Conservation (phyloP, 306 rosid species). For the Sophora flavescens region DNA sequence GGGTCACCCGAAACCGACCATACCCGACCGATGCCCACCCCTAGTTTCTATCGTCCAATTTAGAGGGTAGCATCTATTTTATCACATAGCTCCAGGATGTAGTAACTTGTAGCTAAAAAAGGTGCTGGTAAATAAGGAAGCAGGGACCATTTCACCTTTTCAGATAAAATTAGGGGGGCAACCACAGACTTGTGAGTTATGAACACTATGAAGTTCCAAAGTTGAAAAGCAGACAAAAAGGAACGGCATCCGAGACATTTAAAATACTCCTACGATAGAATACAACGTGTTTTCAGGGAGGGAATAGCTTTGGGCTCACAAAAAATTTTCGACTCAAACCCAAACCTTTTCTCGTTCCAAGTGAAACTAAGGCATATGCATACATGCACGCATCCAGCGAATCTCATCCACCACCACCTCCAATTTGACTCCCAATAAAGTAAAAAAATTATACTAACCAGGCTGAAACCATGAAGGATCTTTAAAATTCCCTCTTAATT, state of each 20-base stretch:
- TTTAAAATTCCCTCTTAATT: background rate
- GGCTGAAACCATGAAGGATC: constrained; percentile 19
- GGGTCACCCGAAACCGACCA: too few relatives aligned
- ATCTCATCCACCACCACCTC: constrained; percentile 53
- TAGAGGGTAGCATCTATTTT: background rate
- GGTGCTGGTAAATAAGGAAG: background rate
- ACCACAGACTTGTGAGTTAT: background rate
- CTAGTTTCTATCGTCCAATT: background rate
- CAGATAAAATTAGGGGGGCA: constrained; percentile 8
- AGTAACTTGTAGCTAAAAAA: background rate
- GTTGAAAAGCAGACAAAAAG: constrained; percentile 47
- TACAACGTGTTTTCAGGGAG: constrained; percentile 60
- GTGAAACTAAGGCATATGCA: constrained; percentile 34
- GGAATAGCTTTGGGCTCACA: constrained; percentile 46
- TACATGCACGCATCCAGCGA: constrained; percentile 18
- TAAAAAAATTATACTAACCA: constrained; percentile 1
- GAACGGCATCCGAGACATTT: constrained; percentile 42
- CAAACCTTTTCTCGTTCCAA: constrained; percentile 45
- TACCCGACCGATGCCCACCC: too few relatives aligned
- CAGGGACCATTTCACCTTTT: background rate
- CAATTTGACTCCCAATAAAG: constrained; percentile 28
- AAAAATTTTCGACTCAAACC: constrained; percentile 30
- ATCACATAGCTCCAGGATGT: background rate
- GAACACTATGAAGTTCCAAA: constrained; percentile 27
- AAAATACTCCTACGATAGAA: constrained; percentile 29